phyloP scores from a whole-genome alignment of 1,284 basidiomycete genomes.

The Xanthoconium separans region DNA sequence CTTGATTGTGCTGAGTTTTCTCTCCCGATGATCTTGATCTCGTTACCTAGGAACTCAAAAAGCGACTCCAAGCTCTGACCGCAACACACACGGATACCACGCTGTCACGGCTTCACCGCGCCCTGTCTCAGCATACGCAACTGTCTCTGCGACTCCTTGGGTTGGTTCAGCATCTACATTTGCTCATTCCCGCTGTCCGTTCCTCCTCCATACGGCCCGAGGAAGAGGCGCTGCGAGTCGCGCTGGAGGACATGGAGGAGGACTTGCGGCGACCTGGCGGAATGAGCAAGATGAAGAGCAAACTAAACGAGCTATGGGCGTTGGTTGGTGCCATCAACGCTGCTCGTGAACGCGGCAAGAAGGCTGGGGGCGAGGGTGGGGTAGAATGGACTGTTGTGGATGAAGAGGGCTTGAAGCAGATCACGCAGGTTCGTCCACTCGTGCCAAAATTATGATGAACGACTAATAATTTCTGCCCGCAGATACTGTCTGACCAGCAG shows the following conservation, averaged over 20 bases:
- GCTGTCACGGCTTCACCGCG: conserved; percentile 65
- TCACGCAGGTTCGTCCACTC: conserved; percentile 60
- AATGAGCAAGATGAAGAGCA: conserved; percentile 65
- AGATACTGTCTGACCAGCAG: conserved; percentile 82
- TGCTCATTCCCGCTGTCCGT: conserved; percentile 76
- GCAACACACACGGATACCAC: conserved; percentile 71
- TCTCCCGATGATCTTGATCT: conserved; percentile 2
- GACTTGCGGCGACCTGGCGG: conserved; percentile 56
- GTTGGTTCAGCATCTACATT: conserved; percentile 74
- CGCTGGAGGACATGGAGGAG: conserved; percentile 75
- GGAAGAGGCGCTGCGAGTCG: conserved; percentile 70
- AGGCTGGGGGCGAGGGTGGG: conserved; percentile 36
- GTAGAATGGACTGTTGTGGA: conserved; percentile 84
- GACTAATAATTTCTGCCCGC: conserved; percentile 9
- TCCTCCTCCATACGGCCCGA: conserved; percentile 79
- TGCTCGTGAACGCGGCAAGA: conserved; percentile 52
- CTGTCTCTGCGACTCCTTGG: conserved; percentile 73
- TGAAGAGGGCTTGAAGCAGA: conserved; percentile 75
- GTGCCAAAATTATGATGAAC: not conserved
- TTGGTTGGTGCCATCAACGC: conserved; percentile 77
- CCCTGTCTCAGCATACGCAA: conserved; percentile 68
- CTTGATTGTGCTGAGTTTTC: not conserved
- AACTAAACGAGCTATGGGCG: conserved; percentile 85
- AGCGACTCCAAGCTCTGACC: conserved; percentile 60
- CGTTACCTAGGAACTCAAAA: conserved; percentile 58